Evolutionary conservation across 352 stramenopile genomes (phyloP), one percentile per base, ranked within the genome.

Genomic region (Phytophthora citricola): DNA sequence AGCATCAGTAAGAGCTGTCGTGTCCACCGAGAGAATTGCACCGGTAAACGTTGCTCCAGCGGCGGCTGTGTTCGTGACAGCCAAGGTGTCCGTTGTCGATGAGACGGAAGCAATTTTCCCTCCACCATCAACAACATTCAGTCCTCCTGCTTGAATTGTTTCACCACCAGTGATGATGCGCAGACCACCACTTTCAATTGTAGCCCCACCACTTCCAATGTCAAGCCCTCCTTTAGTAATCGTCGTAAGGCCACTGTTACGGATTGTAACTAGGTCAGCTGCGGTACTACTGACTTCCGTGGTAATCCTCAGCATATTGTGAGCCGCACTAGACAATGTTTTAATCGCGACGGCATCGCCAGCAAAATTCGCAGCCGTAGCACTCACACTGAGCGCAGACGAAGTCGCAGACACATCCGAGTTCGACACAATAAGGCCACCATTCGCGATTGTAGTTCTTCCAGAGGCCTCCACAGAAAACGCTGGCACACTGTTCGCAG

Each of bases 381-480:
- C 65, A 2, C 58, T 77, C 27, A 75, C 76, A 44, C 76, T 46
- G 17, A 84, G 52, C 11, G 66, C 71, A 52, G 69, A 34, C 29
- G 29, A 65, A 46, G 66, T 24, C 17, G 32, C 62, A 10, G 53
- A 17, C 41, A 29, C 2, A 27, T 76, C 70, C 1, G 54, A 31
- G 56, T 74, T 88, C 7, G 43, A 66, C 15, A 83, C 73, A 17
- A 72, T 36, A 40, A 87, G 47, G 0, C 78, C 78, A 17, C 79
- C 79, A 52, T 88, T 74, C 3, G 55, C 53, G 38, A 85, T 77
- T 4, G 76, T 88, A 11, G 75, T 85, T 49, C 69, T 85, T 0
- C 79, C 79, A 15, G 79, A 88, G 2, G 74, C 74, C 58, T 85
- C 74, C 3, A 85, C 76, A 4, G 74, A 71, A 29, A 88, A 85